Conservation (phyloP, 2,329 filamentous ascomycete genomes). For the Lasiodiplodia hormozganensis region DNA sequence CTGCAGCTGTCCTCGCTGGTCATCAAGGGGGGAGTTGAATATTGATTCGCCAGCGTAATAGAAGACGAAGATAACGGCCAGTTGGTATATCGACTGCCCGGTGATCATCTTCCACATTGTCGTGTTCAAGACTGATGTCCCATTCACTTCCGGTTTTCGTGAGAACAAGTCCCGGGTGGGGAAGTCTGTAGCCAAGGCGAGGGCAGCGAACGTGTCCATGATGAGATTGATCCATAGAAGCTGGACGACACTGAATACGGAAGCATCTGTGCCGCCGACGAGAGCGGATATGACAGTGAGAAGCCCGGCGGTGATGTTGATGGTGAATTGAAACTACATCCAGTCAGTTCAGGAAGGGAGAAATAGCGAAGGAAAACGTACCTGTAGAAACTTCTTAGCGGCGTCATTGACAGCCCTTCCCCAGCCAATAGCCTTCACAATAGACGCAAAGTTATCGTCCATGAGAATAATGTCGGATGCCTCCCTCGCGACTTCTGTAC, state of each 20-base stretch:
- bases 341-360: no score
- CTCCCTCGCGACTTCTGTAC: conserved; percentile 50
- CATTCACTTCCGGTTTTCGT: conserved; percentile 82
- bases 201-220: conserved; percentile 85
- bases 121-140: conserved; percentile 79
- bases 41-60: conserved; percentile 73
- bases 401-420: conserved; percentile 50
- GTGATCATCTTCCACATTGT: conserved; percentile 77
- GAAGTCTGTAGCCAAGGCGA: conserved; percentile 84
- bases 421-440: conserved; percentile 51
- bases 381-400: conserved; percentile 69
- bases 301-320: conserved; percentile 83
- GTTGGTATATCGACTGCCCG: conserved; percentile 81
- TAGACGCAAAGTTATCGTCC: conserved; percentile 51
- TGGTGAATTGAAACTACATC: conserved; percentile 72
- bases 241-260: conserved; percentile 82
- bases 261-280: conserved; percentile 72
- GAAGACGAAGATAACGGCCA: conserved; percentile 72
- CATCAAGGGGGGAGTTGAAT: conserved; percentile 60
- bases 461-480: conserved; percentile 50
- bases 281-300: conserved; percentile 83
- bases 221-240: conserved; percentile 97
- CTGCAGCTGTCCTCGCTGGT: conserved; percentile 61
- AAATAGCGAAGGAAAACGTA: no score
- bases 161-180: conserved; percentile 81